These are phyloP conservation scores for Cercospora zeina DNA, from an alignment of 2,329 filamentous ascomycete genomes.

Conservation along the genomic window DNA sequence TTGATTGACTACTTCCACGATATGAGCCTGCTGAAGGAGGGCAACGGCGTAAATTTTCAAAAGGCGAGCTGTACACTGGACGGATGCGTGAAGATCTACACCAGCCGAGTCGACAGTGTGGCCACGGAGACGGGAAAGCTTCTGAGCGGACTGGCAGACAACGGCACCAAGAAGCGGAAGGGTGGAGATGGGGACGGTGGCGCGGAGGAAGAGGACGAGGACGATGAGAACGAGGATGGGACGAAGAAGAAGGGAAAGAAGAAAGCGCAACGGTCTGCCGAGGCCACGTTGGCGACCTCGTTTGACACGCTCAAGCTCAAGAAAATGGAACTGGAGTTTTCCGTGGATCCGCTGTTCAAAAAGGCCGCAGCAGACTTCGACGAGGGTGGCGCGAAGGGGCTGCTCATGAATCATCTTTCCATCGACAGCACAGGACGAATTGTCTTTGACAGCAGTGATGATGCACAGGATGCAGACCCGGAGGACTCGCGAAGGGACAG, in stretches of 20 bases:
- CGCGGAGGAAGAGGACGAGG: conserved; percentile 60
- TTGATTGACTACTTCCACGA: conserved; percentile 99
- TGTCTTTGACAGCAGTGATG: conserved; percentile 97
- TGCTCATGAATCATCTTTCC: conserved; percentile 92
- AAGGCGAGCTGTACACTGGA: conserved; percentile 97
- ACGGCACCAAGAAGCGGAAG: conserved; percentile 59
- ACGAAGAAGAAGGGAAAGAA: conserved; percentile 66
- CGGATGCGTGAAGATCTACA: conserved; percentile 99
- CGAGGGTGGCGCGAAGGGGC: conserved; percentile 92
- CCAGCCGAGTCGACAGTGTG: conserved; percentile 95
- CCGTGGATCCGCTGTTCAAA: conserved; percentile 97
- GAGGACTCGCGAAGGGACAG: conserved; percentile 41
- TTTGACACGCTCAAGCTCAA: conserved; percentile 89
- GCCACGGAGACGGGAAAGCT: conserved; percentile 96
- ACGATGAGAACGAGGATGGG: conserved; percentile 55
- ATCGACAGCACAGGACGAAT: conserved; percentile 91
- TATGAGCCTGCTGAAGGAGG: conserved; percentile 95
- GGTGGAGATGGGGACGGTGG: conserved; percentile 63
- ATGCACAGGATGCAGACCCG: conserved; percentile 59
- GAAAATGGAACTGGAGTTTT: conserved; percentile 95
- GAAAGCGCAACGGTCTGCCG: conserved; percentile 75
- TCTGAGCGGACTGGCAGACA: conserved; percentile 88
- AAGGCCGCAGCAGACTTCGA: conserved; percentile 98
- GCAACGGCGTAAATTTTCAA: conserved; percentile 96
- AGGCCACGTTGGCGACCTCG: conserved; percentile 86